Evolutionary conservation across 2,329 filamentous ascomycete species (phyloP).

Genomic region (Alternaria atra): DNA sequence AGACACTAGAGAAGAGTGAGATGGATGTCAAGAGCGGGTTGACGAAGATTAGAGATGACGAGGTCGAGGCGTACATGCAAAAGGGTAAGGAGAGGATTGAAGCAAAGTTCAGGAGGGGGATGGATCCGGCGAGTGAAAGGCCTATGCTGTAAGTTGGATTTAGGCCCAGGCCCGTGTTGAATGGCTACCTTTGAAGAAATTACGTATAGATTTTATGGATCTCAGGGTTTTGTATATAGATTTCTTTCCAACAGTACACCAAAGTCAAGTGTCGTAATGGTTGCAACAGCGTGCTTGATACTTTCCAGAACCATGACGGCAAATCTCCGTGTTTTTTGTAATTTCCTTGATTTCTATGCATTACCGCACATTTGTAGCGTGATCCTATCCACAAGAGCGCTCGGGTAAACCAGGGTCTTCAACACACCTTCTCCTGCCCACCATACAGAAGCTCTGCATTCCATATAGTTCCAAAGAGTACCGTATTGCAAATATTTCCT

Average conservation of each 20-base stretch:
- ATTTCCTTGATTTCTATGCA: background rate
- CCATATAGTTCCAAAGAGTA: background rate
- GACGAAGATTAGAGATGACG: conserved; percentile 42
- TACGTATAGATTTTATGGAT: background rate
- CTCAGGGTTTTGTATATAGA: background rate
- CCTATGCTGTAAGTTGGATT: conserved; percentile 29
- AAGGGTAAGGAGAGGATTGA: conserved; percentile 36
- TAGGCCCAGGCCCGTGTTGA: background rate
- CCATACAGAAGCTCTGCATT: background rate
- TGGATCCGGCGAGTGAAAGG: conserved; percentile 28
- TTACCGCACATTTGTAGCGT: background rate
- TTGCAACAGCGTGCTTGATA: background rate
- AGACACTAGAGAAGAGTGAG: conserved; percentile 36
- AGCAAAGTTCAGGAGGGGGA: conserved; percentile 27
- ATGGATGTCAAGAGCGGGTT: conserved; percentile 38
- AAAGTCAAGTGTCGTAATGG: background rate
- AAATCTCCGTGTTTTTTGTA: background rate
- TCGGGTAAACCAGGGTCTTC: background rate
- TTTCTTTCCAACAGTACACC: background rate
- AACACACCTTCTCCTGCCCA: background rate
- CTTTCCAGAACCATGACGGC: background rate
- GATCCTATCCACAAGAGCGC: background rate
- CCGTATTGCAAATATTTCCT: no score
- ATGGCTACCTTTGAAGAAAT: no score
- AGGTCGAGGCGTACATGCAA: conserved; percentile 43